Percentiles rank a stretch among this genome's conserved stretches.
These are phyloP conservation scores for Paraconiothyrium brasiliense DNA, from an alignment of 2,329 filamentous ascomycete genomes.

Conservation along the genomic window DNA sequence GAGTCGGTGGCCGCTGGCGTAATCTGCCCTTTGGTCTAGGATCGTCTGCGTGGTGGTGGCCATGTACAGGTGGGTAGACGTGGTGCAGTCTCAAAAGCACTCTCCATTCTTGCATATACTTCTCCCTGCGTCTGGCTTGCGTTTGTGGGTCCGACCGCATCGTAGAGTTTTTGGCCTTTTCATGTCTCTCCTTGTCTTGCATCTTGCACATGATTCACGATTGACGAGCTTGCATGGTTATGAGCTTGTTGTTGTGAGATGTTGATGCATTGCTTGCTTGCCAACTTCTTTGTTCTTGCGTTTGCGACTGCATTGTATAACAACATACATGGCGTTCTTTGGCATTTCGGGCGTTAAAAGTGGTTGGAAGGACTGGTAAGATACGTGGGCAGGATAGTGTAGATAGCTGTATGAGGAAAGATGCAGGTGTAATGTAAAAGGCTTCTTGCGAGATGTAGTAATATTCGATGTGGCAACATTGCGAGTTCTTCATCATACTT, in stretches of 20 bases:
- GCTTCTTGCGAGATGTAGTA: too few species aligned
- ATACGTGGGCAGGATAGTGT: too few species aligned
- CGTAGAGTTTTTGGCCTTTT: slow-evolving; percentile 8
- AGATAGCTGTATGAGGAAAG: too few species aligned
- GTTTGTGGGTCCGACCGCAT: not conserved
- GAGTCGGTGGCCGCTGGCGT: slow-evolving; percentile 52
- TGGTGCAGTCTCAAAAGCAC: not conserved
- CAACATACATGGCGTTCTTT: not conserved
- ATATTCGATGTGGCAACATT: too few species aligned
- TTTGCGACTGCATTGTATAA: not conserved
- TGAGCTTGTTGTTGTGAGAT: slow-evolving; percentile 4
- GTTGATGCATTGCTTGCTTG: not conserved
- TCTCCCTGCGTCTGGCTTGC: not conserved
- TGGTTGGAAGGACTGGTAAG: too few species aligned
- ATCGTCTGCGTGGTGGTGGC: too few species aligned
- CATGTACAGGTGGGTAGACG: not conserved
- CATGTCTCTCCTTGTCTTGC: slow-evolving; percentile 12
- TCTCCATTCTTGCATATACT: slow-evolving; percentile 15
- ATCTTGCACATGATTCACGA: slow-evolving; percentile 3
- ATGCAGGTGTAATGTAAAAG: too few species aligned
- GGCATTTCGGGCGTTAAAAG: not conserved
- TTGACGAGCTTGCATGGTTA: slow-evolving; percentile 2
- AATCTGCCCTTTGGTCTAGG: not conserved
- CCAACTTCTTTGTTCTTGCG: too few species aligned
- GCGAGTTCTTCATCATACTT: too few species aligned